Base-by-base conservation (phyloP, 306 rosid genomes). In the Prunus padus region DNA sequence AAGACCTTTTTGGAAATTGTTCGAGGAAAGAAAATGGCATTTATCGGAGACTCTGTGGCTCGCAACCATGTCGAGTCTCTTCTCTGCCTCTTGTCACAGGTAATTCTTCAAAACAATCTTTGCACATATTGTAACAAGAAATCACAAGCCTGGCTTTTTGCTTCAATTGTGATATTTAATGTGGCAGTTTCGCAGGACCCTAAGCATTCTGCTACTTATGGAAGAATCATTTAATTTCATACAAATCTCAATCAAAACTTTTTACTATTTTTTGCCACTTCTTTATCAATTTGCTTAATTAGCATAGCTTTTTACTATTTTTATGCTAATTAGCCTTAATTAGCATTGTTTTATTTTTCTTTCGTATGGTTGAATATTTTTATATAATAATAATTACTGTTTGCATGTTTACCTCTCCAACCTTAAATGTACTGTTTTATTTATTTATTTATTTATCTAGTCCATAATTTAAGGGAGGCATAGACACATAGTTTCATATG, bases 11-110 rank as follows among this genome's bases (percentile, higher is more conserved):
- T 90, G 69, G 72, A 80, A 46, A 76, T 86, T 15, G 86, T 89
- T 67, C 81, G 85, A 22, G 97, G 96, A 2, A 95, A 89, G 81
- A 95, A 79, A 72, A 74, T 92, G 89, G 97, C 90, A 1, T 95
- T 95, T 66, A 67, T 95, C 42, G 99, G 99, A 8, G 97, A 95
- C 65, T 95, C 98, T 65, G 96, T 95, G 23, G 84, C 97, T 5
- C 85, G 97, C 54, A 95, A 95, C 81, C 97, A 95, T 33, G n/a
- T 90, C 71, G 99, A 95, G 44, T 95, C 99, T 40, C 89, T 95
- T 65, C 82, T 90, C 13, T 95, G 97, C 52, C 83, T 92, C 71
- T 79, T 95, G 70, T 90, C 99, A 47, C 96, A 84, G 97, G 99
- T 88, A 14, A 79, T 6, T 67, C 33, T 20, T 11, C 37, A 23